These are phyloP conservation scores for Hypoxylon rubiginosum DNA, from an alignment of 2,329 filamentous ascomycete species.

Conservation along the genomic window DNA sequence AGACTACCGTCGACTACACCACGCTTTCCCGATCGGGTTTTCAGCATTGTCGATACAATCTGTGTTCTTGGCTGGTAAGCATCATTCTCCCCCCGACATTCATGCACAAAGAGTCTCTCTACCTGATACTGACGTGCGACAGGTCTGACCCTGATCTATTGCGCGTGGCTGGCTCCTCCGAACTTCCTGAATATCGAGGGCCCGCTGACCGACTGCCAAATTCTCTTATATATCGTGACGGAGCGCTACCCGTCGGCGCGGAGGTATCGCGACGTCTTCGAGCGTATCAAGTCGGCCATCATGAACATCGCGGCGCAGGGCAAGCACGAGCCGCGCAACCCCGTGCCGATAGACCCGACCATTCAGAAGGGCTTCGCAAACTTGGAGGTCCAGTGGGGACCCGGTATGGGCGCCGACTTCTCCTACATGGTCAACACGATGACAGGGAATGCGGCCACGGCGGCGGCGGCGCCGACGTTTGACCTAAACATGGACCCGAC, in stretches of 20 bases:
- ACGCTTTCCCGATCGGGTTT: constrained; percentile 51
- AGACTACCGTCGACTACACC: constrained; percentile 48
- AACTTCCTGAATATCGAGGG: constrained; percentile 45
- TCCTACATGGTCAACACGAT: constrained; percentile 51
- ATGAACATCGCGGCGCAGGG: constrained; percentile 47
- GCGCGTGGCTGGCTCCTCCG: constrained; percentile 48
- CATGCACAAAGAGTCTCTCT: background rate
- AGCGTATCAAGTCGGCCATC: constrained; percentile 50
- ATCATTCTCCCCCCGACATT: background rate
- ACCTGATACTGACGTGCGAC: constrained; percentile 18
- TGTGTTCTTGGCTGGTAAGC: constrained; percentile 49
- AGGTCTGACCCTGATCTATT: constrained; percentile 50
- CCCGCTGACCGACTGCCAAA: constrained; percentile 49
- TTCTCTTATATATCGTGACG: constrained; percentile 51
- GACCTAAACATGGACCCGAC: constrained; percentile 32
- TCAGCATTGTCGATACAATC: constrained; percentile 51
- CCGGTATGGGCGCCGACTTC: constrained; percentile 46
- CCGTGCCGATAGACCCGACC: constrained; percentile 46
- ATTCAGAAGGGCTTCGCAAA: constrained; percentile 45
- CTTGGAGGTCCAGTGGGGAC: constrained; percentile 43
- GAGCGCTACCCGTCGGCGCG: constrained; percentile 52
- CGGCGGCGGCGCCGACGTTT: constrained; percentile 22
- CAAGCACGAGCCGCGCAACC: constrained; percentile 49
- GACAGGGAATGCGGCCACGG: constrained; percentile 42
- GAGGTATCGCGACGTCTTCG: constrained; percentile 52